These are phyloP conservation scores for Gymnopilus dilepis DNA, from an alignment of 768 basidiomycete genomes.

Conservation along the genomic window DNA sequence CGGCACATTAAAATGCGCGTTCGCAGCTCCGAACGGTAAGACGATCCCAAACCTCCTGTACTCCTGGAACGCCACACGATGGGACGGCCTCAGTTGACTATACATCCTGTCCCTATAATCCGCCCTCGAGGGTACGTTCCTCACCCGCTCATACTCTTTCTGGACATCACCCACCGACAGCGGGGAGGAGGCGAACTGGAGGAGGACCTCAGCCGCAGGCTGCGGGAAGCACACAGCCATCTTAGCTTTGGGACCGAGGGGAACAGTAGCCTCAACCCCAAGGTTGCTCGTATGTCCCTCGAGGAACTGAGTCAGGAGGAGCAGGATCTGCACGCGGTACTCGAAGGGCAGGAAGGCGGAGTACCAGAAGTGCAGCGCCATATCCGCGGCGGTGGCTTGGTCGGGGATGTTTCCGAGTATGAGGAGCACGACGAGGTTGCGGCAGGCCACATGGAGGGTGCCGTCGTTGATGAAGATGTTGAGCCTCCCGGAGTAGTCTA, in stretches of 20 bases:
- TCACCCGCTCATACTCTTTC: conserved; percentile 37
- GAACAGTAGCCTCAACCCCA: neutral
- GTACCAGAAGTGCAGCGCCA: conserved; percentile 55
- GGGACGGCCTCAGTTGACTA: conserved; percentile 41
- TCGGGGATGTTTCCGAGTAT: conserved; percentile 44
- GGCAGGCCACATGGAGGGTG: conserved; percentile 33
- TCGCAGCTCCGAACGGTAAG: conserved; percentile 52
- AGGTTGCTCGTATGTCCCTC: neutral
- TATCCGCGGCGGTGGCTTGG: conserved; percentile 41
- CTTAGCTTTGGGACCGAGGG: conserved; percentile 17
- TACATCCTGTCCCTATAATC: conserved; percentile 48
- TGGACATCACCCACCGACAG: conserved; percentile 28
- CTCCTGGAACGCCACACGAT: conserved; percentile 47
- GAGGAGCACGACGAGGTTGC: conserved; percentile 48
- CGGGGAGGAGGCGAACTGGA: neutral
- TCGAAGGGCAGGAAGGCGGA: conserved; percentile 45
- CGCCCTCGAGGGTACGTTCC: conserved; percentile 38
- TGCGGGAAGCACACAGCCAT: conserved; percentile 6
- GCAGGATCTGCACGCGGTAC: conserved; percentile 29
- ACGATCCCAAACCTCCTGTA: conserved; percentile 47
- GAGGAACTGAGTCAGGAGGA: conserved; percentile 26
- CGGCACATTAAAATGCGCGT: conserved; percentile 43
- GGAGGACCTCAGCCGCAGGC: neutral
- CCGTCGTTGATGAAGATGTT: conserved; percentile 49
- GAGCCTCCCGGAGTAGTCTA: conserved; percentile 43